Percentiles rank a stretch among this genome's conserved stretches.
Evolutionary conservation across 805 yeast genomes (phyloP).

Genomic region (Ogataea pini): DNA sequence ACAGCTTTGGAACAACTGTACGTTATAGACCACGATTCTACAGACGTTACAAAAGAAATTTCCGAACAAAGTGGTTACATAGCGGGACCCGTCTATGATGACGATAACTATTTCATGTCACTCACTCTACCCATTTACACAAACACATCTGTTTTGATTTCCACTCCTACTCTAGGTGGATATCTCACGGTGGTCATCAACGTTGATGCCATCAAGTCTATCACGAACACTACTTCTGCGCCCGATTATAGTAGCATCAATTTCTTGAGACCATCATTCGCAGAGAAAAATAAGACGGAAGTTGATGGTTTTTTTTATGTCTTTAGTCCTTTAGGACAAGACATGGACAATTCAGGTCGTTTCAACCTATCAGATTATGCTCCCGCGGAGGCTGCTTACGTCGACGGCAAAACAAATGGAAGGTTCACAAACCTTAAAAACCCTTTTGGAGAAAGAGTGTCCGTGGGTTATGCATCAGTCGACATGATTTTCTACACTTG

Average conservation of each 20-base stretch:
- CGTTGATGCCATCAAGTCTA: slow-evolving; percentile 44
- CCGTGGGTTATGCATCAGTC: slow-evolving; percentile 58
- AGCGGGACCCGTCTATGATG: slow-evolving; percentile 64
- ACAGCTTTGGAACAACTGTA: slow-evolving; percentile 46
- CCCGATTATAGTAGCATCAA: slow-evolving; percentile 37
- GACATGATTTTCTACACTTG: slow-evolving; percentile 51
- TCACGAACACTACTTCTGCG: slow-evolving; percentile 43
- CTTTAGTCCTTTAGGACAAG: slow-evolving; percentile 37
- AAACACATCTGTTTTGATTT: slow-evolving; percentile 65
- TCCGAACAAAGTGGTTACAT: slow-evolving; percentile 48
- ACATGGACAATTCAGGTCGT: not conserved
- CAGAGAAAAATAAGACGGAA: slow-evolving; percentile 25
- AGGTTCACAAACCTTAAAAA: slow-evolving; percentile 39
- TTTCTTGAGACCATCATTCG: slow-evolving; percentile 27
- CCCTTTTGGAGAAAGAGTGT: slow-evolving; percentile 42
- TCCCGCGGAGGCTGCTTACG: slow-evolving; percentile 29
- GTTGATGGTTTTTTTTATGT: slow-evolving; percentile 42
- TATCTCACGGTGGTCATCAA: slow-evolving; percentile 61
- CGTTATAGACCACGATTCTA: slow-evolving; percentile 22
- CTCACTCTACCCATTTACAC: slow-evolving; percentile 76
- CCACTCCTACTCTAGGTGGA: slow-evolving; percentile 64
- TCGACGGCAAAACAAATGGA: slow-evolving; percentile 38
- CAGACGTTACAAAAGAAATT: slow-evolving; percentile 44
- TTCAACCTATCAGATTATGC: slow-evolving; percentile 18
- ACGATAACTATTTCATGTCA: slow-evolving; percentile 58